Evolutionary conservation across 352 stramenopile genomes (phyloP), one percentile per base, ranked within the genome.

Genomic region (Elongisporangium undulatum): DNA sequence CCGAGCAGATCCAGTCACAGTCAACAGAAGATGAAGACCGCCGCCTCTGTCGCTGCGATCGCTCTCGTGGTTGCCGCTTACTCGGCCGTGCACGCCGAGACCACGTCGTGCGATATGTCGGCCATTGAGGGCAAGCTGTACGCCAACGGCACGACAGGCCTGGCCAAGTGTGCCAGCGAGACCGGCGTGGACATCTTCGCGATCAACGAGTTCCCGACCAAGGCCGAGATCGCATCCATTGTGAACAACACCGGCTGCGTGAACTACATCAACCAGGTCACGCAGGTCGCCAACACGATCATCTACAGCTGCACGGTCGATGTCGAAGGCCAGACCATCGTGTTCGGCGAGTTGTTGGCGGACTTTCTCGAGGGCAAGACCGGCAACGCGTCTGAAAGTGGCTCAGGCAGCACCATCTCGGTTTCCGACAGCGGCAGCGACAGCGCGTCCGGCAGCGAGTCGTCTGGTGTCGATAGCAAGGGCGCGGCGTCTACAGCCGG

Each of bases 191-290:
- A 90, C 56, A 78, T 90, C 24, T 90, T 74, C 56, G 24, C 55
- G 9, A 24, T 81, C 26, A 55, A 12, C 7, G 39, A 39, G 9
- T 79, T 86, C 53, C 78, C 80, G 7, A 87, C 72, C 9, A 62
- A 71, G 41, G 58, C 66, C 7, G 69, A 87, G 64, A 75, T 72
- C 10, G 49, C 80, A 51, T 68, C 58, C 38, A 62, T 90, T 38
- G 70, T 71, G 26, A 69, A 72, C 59, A 76, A 72, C 29, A 72
- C 69, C 48, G 76, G 73, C 56, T 90, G 80, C 66, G 79, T 83
- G 22, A 78, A 85, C 48, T 88, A 79, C 60, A 41, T 87, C 61
- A 90, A 90, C 69, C 80, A 90, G 63, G 69, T 90, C 51, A 87
- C 77, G 65, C 55, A 84, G 55, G 38, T 72, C 51, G 80, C 80